phyloP scores from a whole-genome alignment of 768 basidiomycete species.

The Russula dissimulans region DNA sequence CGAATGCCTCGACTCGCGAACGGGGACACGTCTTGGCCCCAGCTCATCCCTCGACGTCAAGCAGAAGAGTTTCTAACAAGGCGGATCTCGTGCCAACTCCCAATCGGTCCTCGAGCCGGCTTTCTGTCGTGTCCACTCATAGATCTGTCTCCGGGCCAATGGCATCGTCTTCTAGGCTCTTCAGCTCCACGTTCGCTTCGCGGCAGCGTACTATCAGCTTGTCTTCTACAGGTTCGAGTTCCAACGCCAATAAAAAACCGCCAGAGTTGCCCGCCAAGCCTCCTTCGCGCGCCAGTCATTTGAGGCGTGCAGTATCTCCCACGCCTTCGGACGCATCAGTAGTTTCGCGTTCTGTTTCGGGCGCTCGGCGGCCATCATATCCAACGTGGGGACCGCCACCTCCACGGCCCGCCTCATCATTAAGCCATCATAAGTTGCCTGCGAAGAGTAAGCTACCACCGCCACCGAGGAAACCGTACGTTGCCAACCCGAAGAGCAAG shows the following conservation, averaged over 20 bases:
- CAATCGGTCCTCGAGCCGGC: slow-evolving; percentile 47
- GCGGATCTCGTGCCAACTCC: slow-evolving; percentile 19
- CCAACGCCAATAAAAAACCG: slow-evolving; percentile 29
- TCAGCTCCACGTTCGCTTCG: slow-evolving; percentile 69
- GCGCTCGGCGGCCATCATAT: slow-evolving; percentile 37
- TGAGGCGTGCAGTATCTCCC: slow-evolving; percentile 44
- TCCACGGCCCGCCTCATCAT: slow-evolving; percentile 45
- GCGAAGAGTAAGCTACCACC: slow-evolving; percentile 35
- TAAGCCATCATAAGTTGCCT: slow-evolving; percentile 32
- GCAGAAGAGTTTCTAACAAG: slow-evolving; percentile 44
- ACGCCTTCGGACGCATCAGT: slow-evolving; percentile 51
- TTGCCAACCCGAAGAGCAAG: slow-evolving; percentile 84
- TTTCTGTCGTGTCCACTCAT: slow-evolving; percentile 43
- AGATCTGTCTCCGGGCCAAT: slow-evolving; percentile 67
- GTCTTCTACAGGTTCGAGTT: slow-evolving; percentile 34
- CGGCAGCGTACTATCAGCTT: slow-evolving; percentile 72
- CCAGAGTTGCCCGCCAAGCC: slow-evolving; percentile 24
- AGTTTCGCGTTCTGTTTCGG: slow-evolving; percentile 38
- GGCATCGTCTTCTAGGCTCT: slow-evolving; percentile 35
- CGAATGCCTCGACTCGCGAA: slow-evolving; percentile 23
- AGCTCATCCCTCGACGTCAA: slow-evolving; percentile 35
- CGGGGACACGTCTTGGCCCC: slow-evolving; percentile 33
- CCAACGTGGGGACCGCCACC: slow-evolving; percentile 66
- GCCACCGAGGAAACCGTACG: slow-evolving; percentile 54
- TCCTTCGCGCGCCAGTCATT: slow-evolving; percentile 34